Evolutionary conservation across 257 asterid species (phyloP), one percentile per base, ranked within the genome.

Genomic region (Petrea volubilis): DNA sequence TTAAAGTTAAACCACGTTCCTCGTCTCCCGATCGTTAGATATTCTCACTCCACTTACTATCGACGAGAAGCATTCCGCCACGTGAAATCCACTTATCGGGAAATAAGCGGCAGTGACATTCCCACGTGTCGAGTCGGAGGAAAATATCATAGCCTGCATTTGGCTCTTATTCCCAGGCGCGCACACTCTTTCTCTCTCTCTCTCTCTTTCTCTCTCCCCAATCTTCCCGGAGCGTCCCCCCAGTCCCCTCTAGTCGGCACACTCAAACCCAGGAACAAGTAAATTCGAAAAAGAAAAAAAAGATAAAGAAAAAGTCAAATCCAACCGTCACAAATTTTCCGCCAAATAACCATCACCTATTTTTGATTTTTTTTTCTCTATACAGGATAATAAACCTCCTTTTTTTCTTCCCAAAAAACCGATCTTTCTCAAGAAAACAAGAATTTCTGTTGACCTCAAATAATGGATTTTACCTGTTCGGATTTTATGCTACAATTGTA

Each of bases 81-180:
- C 80, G 78, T 81, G 82, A 57, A 17, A 14, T 21, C 78, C 80
- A 74, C 82, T 81, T 81, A 81, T 81, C 85, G 68, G 50, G 58
- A 77, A 74, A 65, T 9, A 21, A 52, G 74, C 78, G 85, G 82
- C 51, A 52, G 0, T 0, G 9, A 18, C 43, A 11, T 11, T 40
- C 7, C 79, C 85, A 80, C 79, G 85, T 80, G 79, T 73, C 80
- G 12, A 17, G 17, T 46, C 27, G 0, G 11, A 15, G 49, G 24
- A 38, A 70, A 78, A 77, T 80, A 77, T 80, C 77, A 56, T 55
- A 70, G 43, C 51, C 75, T 38, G n/a, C n/a, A n/a, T n/a, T n/a
- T n/a, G 4, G 9, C 8, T 7, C 43, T 38, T 8, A 5, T 3
- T 28, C 36, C 55, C 56, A 9, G 44, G 10, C 27, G 63, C 13